Evolutionary conservation across 2,329 filamentous ascomycete species (phyloP).

Genomic region (Bipolaris sorokiniana): DNA sequence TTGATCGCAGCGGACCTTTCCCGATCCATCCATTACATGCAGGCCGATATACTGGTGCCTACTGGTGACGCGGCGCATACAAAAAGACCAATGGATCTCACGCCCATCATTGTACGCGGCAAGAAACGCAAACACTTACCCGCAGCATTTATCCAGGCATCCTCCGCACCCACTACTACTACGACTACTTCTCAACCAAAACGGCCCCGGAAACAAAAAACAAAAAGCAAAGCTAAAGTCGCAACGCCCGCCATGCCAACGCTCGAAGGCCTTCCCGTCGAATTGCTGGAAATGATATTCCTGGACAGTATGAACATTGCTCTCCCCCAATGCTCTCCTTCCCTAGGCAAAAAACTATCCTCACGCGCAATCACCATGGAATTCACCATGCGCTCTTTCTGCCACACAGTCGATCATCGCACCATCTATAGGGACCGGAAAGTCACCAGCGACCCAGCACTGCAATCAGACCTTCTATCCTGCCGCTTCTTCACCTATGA

Average conservation of each 20-base stretch:
- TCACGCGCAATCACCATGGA: conserved; percentile 36
- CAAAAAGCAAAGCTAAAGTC: conserved; percentile 21
- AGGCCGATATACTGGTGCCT: conserved; percentile 34
- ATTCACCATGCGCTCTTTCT: conserved; percentile 43
- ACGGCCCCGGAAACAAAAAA: conserved; percentile 20
- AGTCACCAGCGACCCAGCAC: conserved; percentile 22
- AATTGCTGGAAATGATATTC: conserved; percentile 47
- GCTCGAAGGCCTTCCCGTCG: conserved; percentile 43
- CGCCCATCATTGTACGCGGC: conserved; percentile 43
- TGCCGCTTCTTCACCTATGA: conserved; percentile 47
- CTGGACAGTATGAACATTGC: conserved; percentile 45
- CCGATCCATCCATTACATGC: conserved; percentile 25
- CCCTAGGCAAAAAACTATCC: conserved; percentile 42
- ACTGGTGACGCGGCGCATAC: conserved; percentile 11
- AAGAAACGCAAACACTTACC: conserved; percentile 35
- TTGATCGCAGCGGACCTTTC: conserved; percentile 21
- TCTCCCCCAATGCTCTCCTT: conserved; percentile 39
- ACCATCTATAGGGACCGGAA: conserved; percentile 31
- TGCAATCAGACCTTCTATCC: conserved; percentile 40
- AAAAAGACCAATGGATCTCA: conserved; percentile 40
- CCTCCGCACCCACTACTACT: conserved; percentile 14
- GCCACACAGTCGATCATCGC: conserved; percentile 42
- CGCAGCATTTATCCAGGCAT: conserved; percentile 7
- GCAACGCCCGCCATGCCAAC: conserved; percentile 37
- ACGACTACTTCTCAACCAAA: conserved; percentile 14